Percentiles rank a stretch among this genome's conserved stretches.
These are phyloP conservation scores for Gastrolobium villosum DNA, from an alignment of 306 rosid genomes.

Conservation along the genomic window DNA sequence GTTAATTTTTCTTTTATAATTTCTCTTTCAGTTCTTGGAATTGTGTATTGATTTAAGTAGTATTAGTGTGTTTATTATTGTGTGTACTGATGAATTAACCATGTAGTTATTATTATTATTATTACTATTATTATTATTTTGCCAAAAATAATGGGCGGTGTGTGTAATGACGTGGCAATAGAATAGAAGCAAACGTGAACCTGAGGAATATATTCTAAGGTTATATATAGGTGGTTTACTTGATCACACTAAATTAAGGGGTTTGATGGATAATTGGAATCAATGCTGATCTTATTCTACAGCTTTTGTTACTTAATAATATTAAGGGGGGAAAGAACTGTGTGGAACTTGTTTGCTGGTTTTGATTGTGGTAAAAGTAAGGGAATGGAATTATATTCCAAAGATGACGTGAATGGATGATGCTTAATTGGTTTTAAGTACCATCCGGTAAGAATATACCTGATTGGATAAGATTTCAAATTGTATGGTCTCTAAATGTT, in stretches of 20 bases:
- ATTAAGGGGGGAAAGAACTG: constrained; percentile 13
- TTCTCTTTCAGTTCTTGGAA: not conserved
- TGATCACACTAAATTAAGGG: constrained; percentile 12
- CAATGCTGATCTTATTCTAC: constrained; percentile 36
- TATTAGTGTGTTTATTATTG: too few relatives aligned
- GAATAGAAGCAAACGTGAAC: constrained; percentile 22
- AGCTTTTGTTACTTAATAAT: not conserved
- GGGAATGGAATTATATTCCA: constrained; percentile 64
- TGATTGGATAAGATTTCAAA: constrained; percentile 32
- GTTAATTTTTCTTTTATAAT: not conserved
- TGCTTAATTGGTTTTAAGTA: constrained; percentile 42
- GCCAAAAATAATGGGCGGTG: not conserved
- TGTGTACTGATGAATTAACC: not conserved
- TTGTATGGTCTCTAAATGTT: not conserved
- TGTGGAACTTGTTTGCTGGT: constrained; percentile 24
- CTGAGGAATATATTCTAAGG: constrained; percentile 38
- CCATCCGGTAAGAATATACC: constrained; percentile 38
- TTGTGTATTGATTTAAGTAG: too few relatives aligned
- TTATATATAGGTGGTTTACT: not conserved
- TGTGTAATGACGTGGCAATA: constrained; percentile 31
- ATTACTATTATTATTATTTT: not conserved
- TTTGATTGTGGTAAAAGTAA: constrained; percentile 17
- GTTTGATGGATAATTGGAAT: constrained; percentile 39
- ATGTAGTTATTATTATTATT: not conserved
- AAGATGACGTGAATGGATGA: constrained; percentile 41